These are phyloP conservation scores for Boletus speciosus DNA, from an alignment of 768 basidiomycete species.

Conservation along the genomic window DNA sequence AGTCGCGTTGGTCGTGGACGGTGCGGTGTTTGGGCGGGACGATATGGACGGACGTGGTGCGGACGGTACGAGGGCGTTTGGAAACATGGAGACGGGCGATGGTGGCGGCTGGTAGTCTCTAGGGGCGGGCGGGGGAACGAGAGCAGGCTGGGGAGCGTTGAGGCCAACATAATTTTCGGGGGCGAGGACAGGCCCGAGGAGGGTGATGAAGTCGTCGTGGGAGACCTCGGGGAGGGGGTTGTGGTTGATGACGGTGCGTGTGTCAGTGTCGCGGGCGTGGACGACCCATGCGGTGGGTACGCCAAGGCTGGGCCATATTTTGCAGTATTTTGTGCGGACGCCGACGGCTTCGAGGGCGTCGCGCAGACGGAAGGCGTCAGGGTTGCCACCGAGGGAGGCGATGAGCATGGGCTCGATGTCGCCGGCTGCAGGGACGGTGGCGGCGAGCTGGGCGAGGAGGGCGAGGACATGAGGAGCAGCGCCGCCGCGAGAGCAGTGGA, in stretches of 20 bases:
- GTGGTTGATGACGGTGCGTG: constrained; percentile 76
- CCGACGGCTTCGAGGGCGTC: constrained; percentile 63
- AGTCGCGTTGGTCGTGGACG: constrained; percentile 22
- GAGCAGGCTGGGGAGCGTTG: constrained; percentile 14
- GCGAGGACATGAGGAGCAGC: constrained; percentile 68
- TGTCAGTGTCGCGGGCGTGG: constrained; percentile 63
- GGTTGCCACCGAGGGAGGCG: constrained; percentile 69
- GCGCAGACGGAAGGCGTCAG: constrained; percentile 62
- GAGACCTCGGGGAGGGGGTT: constrained; percentile 85
- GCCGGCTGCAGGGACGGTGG: constrained; percentile 25
- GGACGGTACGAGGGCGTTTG: constrained; percentile 19
- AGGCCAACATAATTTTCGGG: constrained; percentile 68
- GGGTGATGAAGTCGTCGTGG: constrained; percentile 80
- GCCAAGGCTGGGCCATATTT: constrained; percentile 65
- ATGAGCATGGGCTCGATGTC: constrained; percentile 56
- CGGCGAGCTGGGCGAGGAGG: constrained; percentile 63
- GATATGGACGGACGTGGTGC: constrained; percentile 35
- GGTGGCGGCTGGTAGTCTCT: constrained; percentile 22
- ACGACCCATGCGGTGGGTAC: constrained; percentile 83
- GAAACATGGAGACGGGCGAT: constrained; percentile 31
- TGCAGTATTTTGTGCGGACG: constrained; percentile 69
- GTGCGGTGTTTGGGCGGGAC: constrained; percentile 31
- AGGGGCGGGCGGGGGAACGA: constrained; percentile 17
- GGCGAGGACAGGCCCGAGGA: constrained; percentile 75
- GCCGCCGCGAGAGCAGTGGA: constrained; percentile 65